phyloP scores from a whole-genome alignment of 2,329 filamentous ascomycete genomes.

The Xylariaceae sp. region DNA sequence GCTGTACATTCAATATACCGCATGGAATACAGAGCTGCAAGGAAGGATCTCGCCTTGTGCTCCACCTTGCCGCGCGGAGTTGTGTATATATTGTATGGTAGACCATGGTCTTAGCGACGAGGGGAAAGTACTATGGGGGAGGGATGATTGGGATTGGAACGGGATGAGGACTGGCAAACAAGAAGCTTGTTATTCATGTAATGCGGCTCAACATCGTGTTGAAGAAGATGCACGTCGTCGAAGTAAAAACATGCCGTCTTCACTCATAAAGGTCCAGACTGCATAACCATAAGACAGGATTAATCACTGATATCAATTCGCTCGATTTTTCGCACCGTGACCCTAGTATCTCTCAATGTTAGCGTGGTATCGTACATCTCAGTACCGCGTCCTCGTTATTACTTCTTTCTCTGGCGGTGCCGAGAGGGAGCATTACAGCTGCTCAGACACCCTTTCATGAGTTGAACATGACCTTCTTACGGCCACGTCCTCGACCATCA shows the following conservation, averaged over 20 bases:
- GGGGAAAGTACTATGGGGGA: too few species aligned
- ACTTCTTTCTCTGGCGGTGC: not conserved
- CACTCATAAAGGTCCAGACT: too few species aligned
- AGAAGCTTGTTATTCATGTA: too few species aligned
- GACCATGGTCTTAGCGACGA: too few species aligned
- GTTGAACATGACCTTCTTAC: constrained; percentile 54
- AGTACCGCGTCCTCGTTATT: constrained; percentile 1
- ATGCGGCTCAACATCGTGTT: too few species aligned
- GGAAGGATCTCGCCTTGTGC: constrained; percentile 73
- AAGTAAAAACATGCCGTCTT: not conserved
- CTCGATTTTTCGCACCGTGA: not conserved
- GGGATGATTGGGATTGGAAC: too few species aligned
- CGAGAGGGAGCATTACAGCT: not conserved
- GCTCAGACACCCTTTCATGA: constrained; percentile 27
- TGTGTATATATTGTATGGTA: not conserved
- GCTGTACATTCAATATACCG: constrained; percentile 54
- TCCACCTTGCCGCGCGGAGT: constrained; percentile 69
- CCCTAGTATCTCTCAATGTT: constrained; percentile 11
- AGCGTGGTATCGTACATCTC: constrained; percentile 19
- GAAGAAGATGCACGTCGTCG: too few species aligned
- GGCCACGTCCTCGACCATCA: constrained; percentile 43
- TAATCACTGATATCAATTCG: too few species aligned
- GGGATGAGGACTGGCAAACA: too few species aligned
- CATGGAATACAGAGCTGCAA: constrained; percentile 76
- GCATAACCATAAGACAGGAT: too few species aligned